Evolutionary conservation across 805 yeast species (phyloP).

Genomic region (Phaffomyces antillensis): DNA sequence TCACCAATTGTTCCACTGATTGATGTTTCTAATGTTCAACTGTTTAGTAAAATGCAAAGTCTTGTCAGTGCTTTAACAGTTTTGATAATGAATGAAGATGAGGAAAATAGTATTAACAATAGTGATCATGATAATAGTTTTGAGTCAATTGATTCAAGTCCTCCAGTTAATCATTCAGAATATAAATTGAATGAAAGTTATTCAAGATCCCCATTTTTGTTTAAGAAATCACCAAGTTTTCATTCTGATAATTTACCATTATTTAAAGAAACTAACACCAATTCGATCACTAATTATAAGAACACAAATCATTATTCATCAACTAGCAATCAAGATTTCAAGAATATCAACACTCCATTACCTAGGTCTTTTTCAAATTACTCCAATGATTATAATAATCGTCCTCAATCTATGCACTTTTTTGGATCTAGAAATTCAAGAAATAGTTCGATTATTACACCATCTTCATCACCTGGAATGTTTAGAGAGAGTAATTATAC

Average conservation of each 20-base stretch:
- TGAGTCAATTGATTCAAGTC: no score
- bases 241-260: constrained; percentile 5
- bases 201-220: not conserved
- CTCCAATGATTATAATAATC: no score
- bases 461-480: not conserved
- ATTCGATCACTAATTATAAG: no score
- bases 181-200: no score
- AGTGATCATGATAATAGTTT: no score
- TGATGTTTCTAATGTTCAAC: constrained; percentile 21
- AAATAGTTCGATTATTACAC: not conserved
- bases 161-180: no score
- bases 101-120: constrained; percentile 1
- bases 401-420: no score
- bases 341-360: constrained; percentile 5
- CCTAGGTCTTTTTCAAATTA: constrained; percentile 3
- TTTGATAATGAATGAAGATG: constrained; percentile 24
- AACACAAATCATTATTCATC: not conserved
- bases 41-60: constrained; percentile 27
- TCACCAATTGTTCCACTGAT: constrained; percentile 17
- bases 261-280: not conserved
- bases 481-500: not conserved
- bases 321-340: not conserved
- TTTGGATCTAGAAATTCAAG: no score
- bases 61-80: constrained; percentile 27
- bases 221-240: constrained; percentile 7